Percentiles rank a stretch among this genome's conserved stretches.
Evolutionary conservation across 2,329 filamentous ascomycete species (phyloP).

Genomic region (Aschersonia sp.): DNA sequence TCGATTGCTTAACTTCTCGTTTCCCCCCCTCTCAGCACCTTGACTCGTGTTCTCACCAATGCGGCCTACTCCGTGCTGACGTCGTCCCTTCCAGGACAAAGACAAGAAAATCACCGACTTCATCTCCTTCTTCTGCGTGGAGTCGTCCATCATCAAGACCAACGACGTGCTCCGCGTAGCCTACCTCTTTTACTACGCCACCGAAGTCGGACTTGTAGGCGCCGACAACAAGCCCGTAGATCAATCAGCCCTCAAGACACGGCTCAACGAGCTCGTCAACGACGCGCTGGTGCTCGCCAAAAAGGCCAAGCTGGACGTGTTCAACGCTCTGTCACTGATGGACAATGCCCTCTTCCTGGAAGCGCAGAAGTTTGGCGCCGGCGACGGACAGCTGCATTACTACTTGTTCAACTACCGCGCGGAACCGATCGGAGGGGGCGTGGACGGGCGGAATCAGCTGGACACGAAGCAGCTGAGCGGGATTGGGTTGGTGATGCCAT

Average conservation of each 20-base stretch:
- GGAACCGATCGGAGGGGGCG: slow-evolving; percentile 69
- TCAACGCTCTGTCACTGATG: slow-evolving; percentile 86
- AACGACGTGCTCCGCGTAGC: slow-evolving; percentile 72
- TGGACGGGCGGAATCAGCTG: slow-evolving; percentile 64
- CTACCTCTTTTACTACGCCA: slow-evolving; percentile 95
- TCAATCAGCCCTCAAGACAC: slow-evolving; percentile 51
- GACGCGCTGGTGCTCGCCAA: slow-evolving; percentile 85
- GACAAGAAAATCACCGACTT: slow-evolving; percentile 86
- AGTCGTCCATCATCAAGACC: slow-evolving; percentile 81
- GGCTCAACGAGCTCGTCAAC: slow-evolving; percentile 66
- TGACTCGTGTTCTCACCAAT: background rate
- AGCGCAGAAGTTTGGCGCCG: slow-evolving; percentile 86
- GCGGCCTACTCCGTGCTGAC: background rate
- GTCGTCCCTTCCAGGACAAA: slow-evolving; percentile 24
- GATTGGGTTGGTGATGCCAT: slow-evolving; percentile 73
- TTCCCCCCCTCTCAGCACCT: no score
- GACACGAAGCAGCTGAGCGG: slow-evolving; percentile 71
- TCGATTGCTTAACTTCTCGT: no score
- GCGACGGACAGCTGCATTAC: slow-evolving; percentile 90
- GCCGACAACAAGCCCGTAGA: slow-evolving; percentile 27
- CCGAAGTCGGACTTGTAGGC: slow-evolving; percentile 53
- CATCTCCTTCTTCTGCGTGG: slow-evolving; percentile 91
- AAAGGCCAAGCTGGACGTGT: slow-evolving; percentile 76
- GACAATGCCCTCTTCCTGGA: slow-evolving; percentile 91
- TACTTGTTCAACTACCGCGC: slow-evolving; percentile 97